phyloP scores from a whole-genome alignment of 1,284 basidiomycete genomes.

The Boletus subluridellus region DNA sequence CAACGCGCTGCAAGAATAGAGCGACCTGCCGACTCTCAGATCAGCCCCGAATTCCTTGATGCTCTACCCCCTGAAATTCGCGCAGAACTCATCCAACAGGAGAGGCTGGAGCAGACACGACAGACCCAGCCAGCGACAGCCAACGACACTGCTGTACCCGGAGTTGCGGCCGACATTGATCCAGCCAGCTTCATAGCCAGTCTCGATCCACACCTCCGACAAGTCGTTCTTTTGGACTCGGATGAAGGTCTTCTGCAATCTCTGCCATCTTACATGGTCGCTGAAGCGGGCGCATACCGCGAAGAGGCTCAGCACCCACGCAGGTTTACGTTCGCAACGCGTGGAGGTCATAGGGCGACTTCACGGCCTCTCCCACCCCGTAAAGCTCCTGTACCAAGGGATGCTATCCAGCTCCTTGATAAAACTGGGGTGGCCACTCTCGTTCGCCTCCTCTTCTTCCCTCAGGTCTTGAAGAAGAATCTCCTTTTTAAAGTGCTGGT shows the following conservation, averaged over 20 bases:
- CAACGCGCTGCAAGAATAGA: conserved; percentile 73
- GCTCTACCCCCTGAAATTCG: conserved; percentile 95
- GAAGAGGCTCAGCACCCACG: conserved; percentile 44
- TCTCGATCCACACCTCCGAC: conserved; percentile 79
- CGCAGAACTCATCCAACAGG: conserved; percentile 95
- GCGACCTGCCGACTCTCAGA: conserved; percentile 76
- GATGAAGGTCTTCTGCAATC: conserved; percentile 80
- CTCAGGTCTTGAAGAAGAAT: conserved; percentile 84
- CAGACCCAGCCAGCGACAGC: conserved; percentile 49
- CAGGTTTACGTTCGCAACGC: conserved; percentile 37
- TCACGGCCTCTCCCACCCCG: conserved; percentile 40
- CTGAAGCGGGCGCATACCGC: conserved; percentile 71
- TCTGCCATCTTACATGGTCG: conserved; percentile 78
- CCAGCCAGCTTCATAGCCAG: conserved; percentile 85
- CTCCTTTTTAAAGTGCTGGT: conserved; percentile 87
- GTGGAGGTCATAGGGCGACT: conserved; percentile 35
- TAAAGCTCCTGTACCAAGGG: conserved; percentile 60
- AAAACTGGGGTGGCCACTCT: conserved; percentile 87
- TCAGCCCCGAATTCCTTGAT: conserved; percentile 93
- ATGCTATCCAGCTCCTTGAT: conserved; percentile 93
- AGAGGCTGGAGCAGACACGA: conserved; percentile 77
- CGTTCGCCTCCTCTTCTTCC: conserved; percentile 94
- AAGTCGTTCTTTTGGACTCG: conserved; percentile 83
- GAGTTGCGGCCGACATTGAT: conserved; percentile 70
- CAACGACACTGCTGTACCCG: conserved; percentile 37